A percentile compares a stretch with the other conserved stretches of the same genome.
Evolutionary conservation across 2,329 filamentous ascomycete genomes (phyloP).

Genomic region (Myriangium duriaei): DNA sequence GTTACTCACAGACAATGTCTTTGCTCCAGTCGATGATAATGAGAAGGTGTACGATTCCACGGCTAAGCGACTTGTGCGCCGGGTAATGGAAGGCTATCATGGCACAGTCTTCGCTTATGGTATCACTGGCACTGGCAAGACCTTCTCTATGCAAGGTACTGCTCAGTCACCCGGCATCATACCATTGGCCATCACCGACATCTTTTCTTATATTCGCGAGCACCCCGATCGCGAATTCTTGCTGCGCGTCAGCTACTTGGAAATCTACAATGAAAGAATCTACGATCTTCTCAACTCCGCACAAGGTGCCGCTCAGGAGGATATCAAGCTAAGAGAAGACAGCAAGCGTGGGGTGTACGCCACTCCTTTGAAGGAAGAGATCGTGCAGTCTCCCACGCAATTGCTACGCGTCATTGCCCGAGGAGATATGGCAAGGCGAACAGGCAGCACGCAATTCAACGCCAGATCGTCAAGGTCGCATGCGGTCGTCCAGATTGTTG

Average conservation of each 20-base stretch:
- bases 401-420: conserved; percentile 86
- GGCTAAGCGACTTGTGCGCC: conserved; percentile 83
- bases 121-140: conserved; percentile 98
- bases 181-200: conserved; percentile 92
- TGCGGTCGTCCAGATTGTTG: conserved; percentile 95
- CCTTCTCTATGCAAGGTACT: conserved; percentile 98
- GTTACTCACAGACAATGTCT: conserved; percentile 69
- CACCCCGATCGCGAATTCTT: conserved; percentile 90
- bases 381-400: conserved; percentile 95
- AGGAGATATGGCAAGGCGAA: conserved; percentile 79
- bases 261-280: conserved; percentile 98
- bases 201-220: conserved; percentile 97
- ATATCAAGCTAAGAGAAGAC: conserved; percentile 95
- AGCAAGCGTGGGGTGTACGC: conserved; percentile 94
- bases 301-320: conserved; percentile 53
- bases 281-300: conserved; percentile 76
- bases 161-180: conserved; percentile 93
- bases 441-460: conserved; percentile 94
- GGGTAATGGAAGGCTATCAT: conserved; percentile 98
- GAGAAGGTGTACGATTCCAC: conserved; percentile 86
- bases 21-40: conserved; percentile 87
- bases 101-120: conserved; percentile 97
- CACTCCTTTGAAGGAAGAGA: conserved; percentile 91
- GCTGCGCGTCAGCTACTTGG: conserved; percentile 89
- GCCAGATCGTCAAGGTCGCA: conserved; percentile 93